A percentile compares a stretch with the other conserved stretches of the same genome.
These are phyloP conservation scores for Schoenoplectus triqueter DNA, from an alignment of 202 grass and related monocot species.

Conservation along the genomic window DNA sequence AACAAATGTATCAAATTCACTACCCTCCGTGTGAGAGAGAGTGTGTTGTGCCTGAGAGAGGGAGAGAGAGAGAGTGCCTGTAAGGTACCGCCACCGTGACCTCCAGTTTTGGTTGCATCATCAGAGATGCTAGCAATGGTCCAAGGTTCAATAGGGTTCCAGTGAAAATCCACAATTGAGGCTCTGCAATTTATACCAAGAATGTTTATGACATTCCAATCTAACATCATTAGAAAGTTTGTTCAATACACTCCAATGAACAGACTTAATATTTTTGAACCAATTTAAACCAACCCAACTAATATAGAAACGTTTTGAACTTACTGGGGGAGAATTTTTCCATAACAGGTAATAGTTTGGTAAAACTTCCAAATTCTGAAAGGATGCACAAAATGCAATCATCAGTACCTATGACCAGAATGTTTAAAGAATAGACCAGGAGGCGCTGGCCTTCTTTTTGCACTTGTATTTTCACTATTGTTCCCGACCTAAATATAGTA, in stretches of 20 bases:
- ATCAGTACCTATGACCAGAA: slow-evolving; percentile 77
- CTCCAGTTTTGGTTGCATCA: slow-evolving; percentile 72
- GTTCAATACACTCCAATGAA: background rate
- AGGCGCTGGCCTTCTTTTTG: slow-evolving; percentile 53
- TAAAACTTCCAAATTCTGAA: slow-evolving; percentile 7
- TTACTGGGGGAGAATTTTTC: background rate
- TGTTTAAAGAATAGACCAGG: slow-evolving; percentile 92
- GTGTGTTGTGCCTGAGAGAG: background rate
- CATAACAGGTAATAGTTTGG: background rate
- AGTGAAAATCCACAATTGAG: slow-evolving; percentile 92
- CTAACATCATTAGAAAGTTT: background rate
- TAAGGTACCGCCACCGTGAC: slow-evolving; percentile 81
- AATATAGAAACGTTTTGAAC: background rate
- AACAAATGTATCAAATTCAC: background rate
- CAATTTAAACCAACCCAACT: background rate
- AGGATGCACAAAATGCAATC: background rate
- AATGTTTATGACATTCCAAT: slow-evolving; percentile 18
- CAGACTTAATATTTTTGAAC: no score
- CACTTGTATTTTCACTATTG: slow-evolving; percentile 39
- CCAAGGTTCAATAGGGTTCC: slow-evolving; percentile 92
- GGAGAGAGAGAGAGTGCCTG: slow-evolving; percentile 51
- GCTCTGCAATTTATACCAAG: slow-evolving; percentile 50
- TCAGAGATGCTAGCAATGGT: slow-evolving; percentile 91
- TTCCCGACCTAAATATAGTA: slow-evolving; percentile 60
- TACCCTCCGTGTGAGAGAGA: background rate